Percentiles rank a stretch among this genome's conserved stretches.
Conservation (phyloP, 495 filamentous ascomycete genomes). For the Amphirosellinia nigrospora region DNA sequence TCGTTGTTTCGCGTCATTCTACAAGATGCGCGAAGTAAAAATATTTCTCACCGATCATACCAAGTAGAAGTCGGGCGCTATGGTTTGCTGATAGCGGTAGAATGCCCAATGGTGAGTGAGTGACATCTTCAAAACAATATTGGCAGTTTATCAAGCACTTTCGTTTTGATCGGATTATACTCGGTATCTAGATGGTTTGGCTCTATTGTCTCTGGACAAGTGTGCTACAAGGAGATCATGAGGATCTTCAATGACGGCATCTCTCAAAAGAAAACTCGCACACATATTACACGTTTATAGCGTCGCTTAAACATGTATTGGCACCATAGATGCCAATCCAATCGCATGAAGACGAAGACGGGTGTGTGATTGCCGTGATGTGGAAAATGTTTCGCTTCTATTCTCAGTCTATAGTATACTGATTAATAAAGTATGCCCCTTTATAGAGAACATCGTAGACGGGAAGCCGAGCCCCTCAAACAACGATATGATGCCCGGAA, state of each 20-base stretch:
- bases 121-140: slow-evolving; percentile 22
- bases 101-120: background rate
- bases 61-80: background rate
- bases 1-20: slow-evolving; percentile 9
- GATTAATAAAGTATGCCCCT: background rate
- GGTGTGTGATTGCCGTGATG: slow-evolving; percentile 6
- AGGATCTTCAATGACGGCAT: slow-evolving; percentile 12
- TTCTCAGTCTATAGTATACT: background rate
- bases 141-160: slow-evolving; percentile 10
- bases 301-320: background rate
- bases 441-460: slow-evolving; percentile 3
- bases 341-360: slow-evolving; percentile 17
- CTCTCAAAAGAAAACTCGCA: background rate
- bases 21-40: background rate
- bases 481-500: background rate
- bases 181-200: background rate
- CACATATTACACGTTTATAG: background rate
- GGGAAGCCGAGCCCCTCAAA: slow-evolving; percentile 4
- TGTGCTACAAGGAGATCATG: slow-evolving; percentile 21
- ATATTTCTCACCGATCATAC: background rate
- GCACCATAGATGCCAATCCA: background rate
- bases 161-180: background rate
- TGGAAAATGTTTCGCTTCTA: slow-evolving; percentile 16
- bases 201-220: background rate
- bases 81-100: background rate